Conservation (phyloP, 352 stramenopile genomes). For the Globisporangium sylvaticum region DNA sequence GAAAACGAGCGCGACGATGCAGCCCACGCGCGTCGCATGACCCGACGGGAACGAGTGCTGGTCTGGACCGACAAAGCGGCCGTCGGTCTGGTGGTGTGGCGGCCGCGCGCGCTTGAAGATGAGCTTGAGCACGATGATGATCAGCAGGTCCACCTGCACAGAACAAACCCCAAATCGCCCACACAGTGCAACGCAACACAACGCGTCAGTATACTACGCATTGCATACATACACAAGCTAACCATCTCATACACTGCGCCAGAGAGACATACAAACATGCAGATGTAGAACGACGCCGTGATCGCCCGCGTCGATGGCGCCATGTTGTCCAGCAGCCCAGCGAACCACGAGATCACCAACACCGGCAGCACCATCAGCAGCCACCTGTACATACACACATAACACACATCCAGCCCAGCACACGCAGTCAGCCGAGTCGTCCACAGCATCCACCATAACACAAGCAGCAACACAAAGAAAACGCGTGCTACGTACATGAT, state of each 20-base stretch:
- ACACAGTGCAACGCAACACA: background rate
- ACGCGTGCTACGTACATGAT: constrained; percentile 55
- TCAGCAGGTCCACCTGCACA: constrained; percentile 61
- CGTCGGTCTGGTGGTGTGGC: constrained; percentile 67
- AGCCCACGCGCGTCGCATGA: constrained; percentile 74
- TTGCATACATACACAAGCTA: background rate
- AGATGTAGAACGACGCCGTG: constrained; percentile 40
- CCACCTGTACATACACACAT: constrained; percentile 30
- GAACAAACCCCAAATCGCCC: background rate
- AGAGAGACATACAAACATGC: constrained; percentile 32
- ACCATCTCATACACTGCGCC: background rate
- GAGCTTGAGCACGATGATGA: constrained; percentile 76
- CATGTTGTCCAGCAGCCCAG: constrained; percentile 25
- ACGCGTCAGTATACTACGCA: background rate
- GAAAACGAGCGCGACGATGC: constrained; percentile 60
- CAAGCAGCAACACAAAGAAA: background rate
- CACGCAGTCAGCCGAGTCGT: background rate
- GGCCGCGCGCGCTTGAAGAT: constrained; percentile 68
- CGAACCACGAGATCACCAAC: constrained; percentile 29
- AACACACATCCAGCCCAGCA: background rate
- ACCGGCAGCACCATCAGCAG: constrained; percentile 54
- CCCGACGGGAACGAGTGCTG: constrained; percentile 86
- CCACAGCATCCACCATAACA: background rate
- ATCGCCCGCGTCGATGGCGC: constrained; percentile 26
- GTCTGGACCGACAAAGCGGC: constrained; percentile 76